These are phyloP conservation scores for Talaromyces marneffei DNA, from an alignment of 2,329 filamentous ascomycete species.

Conservation along the genomic window DNA sequence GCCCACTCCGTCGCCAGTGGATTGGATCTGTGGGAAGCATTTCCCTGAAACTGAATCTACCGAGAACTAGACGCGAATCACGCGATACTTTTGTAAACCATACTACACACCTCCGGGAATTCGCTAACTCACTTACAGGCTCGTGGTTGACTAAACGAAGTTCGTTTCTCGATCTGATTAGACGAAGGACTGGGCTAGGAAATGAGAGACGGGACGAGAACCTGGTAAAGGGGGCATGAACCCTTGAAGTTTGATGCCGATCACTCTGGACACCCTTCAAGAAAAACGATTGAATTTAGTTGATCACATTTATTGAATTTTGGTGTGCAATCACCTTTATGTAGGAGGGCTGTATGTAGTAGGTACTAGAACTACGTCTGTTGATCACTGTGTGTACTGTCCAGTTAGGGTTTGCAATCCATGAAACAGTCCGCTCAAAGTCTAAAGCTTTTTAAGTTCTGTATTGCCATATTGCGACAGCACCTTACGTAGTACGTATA, in stretches of 20 bases:
- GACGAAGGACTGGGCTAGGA: background rate
- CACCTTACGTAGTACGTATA: no score
- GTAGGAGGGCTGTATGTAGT: no score
- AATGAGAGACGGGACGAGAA: background rate
- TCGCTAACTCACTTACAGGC: no score
- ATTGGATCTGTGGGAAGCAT: background rate
- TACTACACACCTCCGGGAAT: no score
- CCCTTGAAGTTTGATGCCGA: background rate
- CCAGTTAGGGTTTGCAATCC: background rate
- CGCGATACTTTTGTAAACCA: background rate
- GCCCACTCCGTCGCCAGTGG: background rate
- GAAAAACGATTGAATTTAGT: background rate
- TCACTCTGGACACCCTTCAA: background rate
- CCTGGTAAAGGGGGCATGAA: background rate
- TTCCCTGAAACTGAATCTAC: background rate
- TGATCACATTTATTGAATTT: background rate
- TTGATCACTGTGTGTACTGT: background rate
- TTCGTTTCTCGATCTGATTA: background rate
- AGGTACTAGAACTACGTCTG: background rate
- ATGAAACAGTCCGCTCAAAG: background rate
- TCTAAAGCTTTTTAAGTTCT: background rate
- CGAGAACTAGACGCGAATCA: background rate
- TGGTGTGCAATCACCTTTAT: background rate
- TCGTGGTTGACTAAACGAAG: background rate
- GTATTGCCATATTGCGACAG: no score